Percentiles rank a stretch among this genome's conserved stretches.
These are phyloP conservation scores for Pistacia vera DNA, from an alignment of 345 rosid species.

Conservation along the genomic window DNA sequence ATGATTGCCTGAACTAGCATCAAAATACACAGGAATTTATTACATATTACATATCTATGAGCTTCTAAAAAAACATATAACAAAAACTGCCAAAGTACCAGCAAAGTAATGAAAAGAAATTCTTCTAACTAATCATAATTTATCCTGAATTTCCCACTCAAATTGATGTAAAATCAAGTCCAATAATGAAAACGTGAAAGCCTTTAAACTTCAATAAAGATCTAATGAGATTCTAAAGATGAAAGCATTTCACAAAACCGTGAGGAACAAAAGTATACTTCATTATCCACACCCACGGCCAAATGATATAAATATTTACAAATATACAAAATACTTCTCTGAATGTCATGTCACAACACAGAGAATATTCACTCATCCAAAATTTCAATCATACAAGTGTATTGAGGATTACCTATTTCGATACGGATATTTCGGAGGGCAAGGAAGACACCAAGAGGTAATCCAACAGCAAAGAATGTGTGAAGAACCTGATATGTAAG, in stretches of 20 bases:
- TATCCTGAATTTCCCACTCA: too few species aligned
- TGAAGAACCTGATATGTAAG: slow-evolving; percentile 69
- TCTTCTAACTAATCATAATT: too few species aligned
- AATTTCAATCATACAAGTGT: neutral
- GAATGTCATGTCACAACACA: neutral
- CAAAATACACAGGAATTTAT: neutral
- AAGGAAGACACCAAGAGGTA: slow-evolving; percentile 98
- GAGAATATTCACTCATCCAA: neutral
- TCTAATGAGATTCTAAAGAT: too few species aligned
- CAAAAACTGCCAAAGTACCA: neutral
- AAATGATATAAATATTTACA: neutral
- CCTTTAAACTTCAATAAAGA: too few species aligned
- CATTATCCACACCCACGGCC: neutral
- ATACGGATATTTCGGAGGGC: slow-evolving; percentile 89
- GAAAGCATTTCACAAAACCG: neutral
- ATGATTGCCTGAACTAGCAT: neutral
- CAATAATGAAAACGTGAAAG: too few species aligned
- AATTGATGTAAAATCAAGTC: too few species aligned
- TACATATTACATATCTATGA: neutral
- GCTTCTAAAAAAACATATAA: neutral
- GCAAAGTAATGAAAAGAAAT: too few species aligned
- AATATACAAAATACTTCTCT: neutral
- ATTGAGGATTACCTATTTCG: slow-evolving; percentile 66
- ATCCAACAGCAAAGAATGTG: slow-evolving; percentile 98
- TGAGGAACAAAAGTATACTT: neutral